These are phyloP conservation scores for Hymenoscyphus fructigenus DNA, from an alignment of 2,329 filamentous ascomycete genomes.

Conservation along the genomic window DNA sequence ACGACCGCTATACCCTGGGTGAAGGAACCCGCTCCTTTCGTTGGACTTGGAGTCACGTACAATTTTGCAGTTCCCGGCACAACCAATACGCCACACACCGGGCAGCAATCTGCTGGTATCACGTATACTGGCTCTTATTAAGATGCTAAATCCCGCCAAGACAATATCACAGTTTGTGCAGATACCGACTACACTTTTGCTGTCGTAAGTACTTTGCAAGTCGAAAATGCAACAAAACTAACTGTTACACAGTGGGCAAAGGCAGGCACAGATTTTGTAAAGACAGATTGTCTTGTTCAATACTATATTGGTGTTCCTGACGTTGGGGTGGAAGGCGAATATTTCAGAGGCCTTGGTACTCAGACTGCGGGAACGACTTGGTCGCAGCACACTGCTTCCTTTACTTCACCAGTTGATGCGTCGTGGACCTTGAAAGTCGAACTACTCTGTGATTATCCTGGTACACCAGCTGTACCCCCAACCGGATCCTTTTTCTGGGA, in stretches of 20 bases:
- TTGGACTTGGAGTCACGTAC: not conserved
- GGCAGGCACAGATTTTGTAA: not conserved
- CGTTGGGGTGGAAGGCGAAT: not conserved
- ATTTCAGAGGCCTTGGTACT: too few species aligned
- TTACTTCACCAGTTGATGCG: too few species aligned
- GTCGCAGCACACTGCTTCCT: too few species aligned
- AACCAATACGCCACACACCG: not conserved
- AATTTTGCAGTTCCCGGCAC: not conserved
- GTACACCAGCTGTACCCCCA: too few species aligned
- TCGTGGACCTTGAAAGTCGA: too few species aligned
- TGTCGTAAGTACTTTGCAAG: not conserved
- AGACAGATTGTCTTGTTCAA: not conserved
- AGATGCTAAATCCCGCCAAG: not conserved
- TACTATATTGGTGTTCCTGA: not conserved
- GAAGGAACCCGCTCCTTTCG: not conserved
- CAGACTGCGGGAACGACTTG: too few species aligned
- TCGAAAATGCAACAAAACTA: not conserved
- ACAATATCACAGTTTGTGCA: not conserved
- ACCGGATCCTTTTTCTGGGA: too few species aligned
- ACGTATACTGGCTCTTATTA: not conserved
- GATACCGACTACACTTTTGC: not conserved
- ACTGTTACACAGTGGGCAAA: not conserved
- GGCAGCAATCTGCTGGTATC: not conserved
- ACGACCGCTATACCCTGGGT: not conserved
- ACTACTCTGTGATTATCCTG: too few species aligned